Conservation (phyloP, 129 eudicot species). For the Flaveria trinervia region DNA sequence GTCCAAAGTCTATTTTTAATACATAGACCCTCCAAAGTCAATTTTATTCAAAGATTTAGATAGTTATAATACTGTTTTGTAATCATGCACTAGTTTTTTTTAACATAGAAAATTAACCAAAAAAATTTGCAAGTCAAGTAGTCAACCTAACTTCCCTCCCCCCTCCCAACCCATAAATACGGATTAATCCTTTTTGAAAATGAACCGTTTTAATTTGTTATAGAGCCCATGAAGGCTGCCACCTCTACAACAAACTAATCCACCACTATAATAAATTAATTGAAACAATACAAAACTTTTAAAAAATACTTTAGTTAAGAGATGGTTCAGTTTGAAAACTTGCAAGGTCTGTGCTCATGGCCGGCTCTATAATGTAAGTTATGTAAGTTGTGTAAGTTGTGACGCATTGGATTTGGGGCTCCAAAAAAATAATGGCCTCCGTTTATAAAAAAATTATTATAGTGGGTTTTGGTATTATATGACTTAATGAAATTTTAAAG, state of each 20-base stretch:
- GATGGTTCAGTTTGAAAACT: background rate
- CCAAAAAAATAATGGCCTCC: too few relatives aligned
- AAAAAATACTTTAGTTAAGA: background rate
- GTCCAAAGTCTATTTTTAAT: background rate
- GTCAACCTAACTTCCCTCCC: background rate
- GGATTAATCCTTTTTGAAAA: background rate
- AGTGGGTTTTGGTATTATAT: too few relatives aligned
- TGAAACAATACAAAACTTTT: background rate
- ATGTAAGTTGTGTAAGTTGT: too few relatives aligned
- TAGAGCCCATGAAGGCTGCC: background rate
- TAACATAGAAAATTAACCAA: background rate
- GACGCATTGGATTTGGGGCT: too few relatives aligned
- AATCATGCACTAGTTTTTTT: background rate
- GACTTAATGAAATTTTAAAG: too few relatives aligned
- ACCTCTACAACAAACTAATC: background rate
- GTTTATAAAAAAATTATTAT: too few relatives aligned
- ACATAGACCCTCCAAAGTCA: constrained; percentile 3
- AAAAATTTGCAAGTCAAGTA: background rate
- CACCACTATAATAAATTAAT: background rate
- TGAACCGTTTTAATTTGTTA: background rate
- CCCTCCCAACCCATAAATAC: too few relatives aligned
- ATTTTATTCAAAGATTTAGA: background rate
- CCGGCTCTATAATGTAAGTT: too few relatives aligned
- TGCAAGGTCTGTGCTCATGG: background rate
- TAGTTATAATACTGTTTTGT: background rate